Conservation (phyloP, 1,284 basidiomycete genomes). For the Sporisorium reilianum region DNA sequence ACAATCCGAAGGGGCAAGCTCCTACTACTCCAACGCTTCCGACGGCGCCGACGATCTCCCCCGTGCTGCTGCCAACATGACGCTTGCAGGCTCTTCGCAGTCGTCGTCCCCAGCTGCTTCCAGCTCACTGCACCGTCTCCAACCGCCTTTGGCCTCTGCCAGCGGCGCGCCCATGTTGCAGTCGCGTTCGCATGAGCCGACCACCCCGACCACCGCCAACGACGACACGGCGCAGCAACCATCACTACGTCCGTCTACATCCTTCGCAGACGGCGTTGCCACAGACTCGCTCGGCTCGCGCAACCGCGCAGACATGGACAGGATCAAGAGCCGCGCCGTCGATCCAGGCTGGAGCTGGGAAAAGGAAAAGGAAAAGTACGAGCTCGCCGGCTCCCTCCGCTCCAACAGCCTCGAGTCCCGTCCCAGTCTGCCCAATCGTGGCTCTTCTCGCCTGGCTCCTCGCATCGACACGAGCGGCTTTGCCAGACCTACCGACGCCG, state of each 20-base stretch:
- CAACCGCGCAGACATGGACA: conserved; percentile 49
- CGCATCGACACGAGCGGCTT: conserved; percentile 34
- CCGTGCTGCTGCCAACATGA: conserved; percentile 28
- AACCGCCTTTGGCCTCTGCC: conserved; percentile 1
- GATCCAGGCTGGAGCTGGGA: conserved; percentile 58
- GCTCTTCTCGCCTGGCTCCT: conserved; percentile 32
- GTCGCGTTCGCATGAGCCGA: conserved; percentile 23
- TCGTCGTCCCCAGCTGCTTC: conserved; percentile 2
- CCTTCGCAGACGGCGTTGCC: conserved; percentile 20
- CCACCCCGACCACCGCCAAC: neutral
- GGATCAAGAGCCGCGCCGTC: conserved; percentile 52
- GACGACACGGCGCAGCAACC: conserved; percentile 10
- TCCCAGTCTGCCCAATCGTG: conserved; percentile 37
- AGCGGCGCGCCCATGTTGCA: conserved; percentile 13
- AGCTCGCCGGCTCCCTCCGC: conserved; percentile 25
- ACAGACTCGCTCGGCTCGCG: conserved; percentile 20
- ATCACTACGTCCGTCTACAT: conserved; percentile 36
- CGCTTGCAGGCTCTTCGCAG: neutral
- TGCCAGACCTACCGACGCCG: conserved; percentile 2
- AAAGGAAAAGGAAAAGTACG: conserved; percentile 44
- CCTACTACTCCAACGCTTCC: conserved; percentile 30
- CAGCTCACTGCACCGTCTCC: conserved; percentile 20
- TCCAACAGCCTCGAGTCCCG: conserved; percentile 43
- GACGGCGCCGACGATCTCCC: conserved; percentile 15
- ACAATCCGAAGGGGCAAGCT: conserved; percentile 34